Conservation (phyloP, 2,329 filamentous ascomycete genomes). For the Cladophialophora immunda region DNA sequence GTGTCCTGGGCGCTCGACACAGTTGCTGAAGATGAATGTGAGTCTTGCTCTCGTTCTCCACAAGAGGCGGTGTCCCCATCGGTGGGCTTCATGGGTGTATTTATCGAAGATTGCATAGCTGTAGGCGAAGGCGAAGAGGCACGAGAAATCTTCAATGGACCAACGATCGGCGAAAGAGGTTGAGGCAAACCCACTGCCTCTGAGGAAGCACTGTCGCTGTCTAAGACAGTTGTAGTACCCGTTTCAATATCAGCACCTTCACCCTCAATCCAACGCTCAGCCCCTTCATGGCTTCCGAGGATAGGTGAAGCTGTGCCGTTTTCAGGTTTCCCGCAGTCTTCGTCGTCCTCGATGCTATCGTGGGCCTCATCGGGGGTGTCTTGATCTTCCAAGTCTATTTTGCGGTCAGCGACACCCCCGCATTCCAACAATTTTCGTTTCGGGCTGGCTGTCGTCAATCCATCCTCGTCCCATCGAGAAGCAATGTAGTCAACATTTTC, state of each 20-base stretch:
- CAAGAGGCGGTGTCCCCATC: background rate
- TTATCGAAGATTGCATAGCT: background rate
- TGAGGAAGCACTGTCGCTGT: background rate
- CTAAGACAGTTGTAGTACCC: slow-evolving; percentile 15
- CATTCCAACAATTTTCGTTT: slow-evolving; percentile 29
- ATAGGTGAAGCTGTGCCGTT: slow-evolving; percentile 10
- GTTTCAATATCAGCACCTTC: slow-evolving; percentile 1
- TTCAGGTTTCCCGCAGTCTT: background rate
- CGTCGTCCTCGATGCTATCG: background rate
- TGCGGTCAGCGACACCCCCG: background rate
- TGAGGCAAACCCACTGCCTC: slow-evolving; percentile 9
- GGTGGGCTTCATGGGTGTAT: background rate
- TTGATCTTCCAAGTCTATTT: slow-evolving; percentile 2
- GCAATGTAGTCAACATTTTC: slow-evolving; percentile 34
- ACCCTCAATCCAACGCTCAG: background rate
- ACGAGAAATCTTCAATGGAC: background rate
- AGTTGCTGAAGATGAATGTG: background rate
- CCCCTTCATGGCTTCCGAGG: background rate
- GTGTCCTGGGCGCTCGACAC: background rate
- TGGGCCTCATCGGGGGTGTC: background rate
- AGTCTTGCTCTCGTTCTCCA: background rate
- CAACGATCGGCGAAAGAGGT: background rate
- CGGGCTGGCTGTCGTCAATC: slow-evolving; percentile 23
- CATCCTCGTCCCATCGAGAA: slow-evolving; percentile 35
- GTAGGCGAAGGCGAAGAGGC: background rate